phyloP scores from a whole-genome alignment of 2,329 filamentous ascomycete genomes.

The Colletotrichum sp. region DNA sequence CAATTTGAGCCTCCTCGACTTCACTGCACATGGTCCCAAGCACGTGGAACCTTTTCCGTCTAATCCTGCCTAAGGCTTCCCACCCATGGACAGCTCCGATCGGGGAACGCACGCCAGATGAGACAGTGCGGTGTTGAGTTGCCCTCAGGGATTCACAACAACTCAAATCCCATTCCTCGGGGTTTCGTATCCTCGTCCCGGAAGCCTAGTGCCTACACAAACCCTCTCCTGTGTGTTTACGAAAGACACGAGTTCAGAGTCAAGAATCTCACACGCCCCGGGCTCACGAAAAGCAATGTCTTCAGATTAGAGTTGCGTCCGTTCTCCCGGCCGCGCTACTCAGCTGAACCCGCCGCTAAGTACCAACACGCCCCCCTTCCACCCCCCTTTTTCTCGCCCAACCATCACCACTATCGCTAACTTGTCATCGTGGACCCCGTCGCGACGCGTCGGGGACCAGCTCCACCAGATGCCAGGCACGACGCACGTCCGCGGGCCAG shows the following conservation, averaged over 20 bases:
- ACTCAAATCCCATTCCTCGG: constrained; percentile 17
- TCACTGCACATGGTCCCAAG: background rate
- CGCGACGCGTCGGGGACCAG: background rate
- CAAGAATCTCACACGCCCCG: background rate
- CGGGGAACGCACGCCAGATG: constrained; percentile 13
- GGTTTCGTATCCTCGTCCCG: background rate
- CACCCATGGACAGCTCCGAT: background rate
- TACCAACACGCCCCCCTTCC: background rate
- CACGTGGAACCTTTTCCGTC: constrained; percentile 1
- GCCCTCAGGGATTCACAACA: constrained; percentile 17
- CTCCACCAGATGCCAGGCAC: background rate
- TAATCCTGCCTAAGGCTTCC: background rate
- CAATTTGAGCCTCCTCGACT: background rate
- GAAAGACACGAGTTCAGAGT: background rate
- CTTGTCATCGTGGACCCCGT: background rate
- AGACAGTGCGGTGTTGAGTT: constrained; percentile 15
- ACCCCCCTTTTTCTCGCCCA: background rate
- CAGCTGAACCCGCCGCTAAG: background rate
- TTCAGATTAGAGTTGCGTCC: constrained; percentile 13
- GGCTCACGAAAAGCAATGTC: background rate
- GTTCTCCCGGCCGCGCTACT: background rate
- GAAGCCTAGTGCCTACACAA: background rate
- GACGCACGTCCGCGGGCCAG: background rate
- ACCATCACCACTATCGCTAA: constrained; percentile 12
- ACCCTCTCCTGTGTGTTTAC: background rate